Evolutionary conservation across 1,284 basidiomycete genomes (phyloP).

Genomic region (Exobasidium rhododendri): DNA sequence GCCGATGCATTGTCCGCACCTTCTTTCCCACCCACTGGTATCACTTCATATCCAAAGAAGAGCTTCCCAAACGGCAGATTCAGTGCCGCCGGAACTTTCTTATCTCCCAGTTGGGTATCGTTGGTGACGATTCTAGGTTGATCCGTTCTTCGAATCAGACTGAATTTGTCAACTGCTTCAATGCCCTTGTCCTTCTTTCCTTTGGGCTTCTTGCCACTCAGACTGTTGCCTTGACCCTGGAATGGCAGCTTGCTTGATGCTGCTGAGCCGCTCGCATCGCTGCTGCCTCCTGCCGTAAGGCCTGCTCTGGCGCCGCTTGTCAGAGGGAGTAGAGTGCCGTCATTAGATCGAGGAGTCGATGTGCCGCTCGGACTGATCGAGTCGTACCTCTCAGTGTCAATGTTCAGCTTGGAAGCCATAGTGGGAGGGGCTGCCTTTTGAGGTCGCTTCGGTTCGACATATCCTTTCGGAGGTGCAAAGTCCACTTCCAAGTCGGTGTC

Average conservation of each 20-base stretch:
- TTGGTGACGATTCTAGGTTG: conserved; percentile 81
- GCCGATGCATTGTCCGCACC: conserved; percentile 3
- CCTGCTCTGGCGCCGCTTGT: neutral
- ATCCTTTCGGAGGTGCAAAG: conserved; percentile 64
- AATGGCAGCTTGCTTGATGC: conserved; percentile 23
- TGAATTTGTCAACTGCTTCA: conserved; percentile 44
- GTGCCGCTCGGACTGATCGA: conserved; percentile 52
- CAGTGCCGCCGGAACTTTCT: conserved; percentile 81
- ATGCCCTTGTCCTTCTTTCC: conserved; percentile 49
- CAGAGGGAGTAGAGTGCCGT: conserved; percentile 5
- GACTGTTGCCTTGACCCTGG: conserved; percentile 43
- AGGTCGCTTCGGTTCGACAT: conserved; percentile 83
- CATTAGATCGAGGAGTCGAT: conserved; percentile 44
- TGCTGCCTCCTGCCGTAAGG: conserved; percentile 20
- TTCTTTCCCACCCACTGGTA: conserved; percentile 38
- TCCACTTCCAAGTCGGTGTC: conserved; percentile 91
- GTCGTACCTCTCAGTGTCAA: conserved; percentile 62
- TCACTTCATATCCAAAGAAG: conserved; percentile 53
- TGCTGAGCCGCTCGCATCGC: conserved; percentile 21
- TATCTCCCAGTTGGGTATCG: conserved; percentile 68
- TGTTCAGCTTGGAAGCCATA: conserved; percentile 96
- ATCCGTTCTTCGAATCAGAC: conserved; percentile 49
- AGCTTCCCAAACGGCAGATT: conserved; percentile 75
- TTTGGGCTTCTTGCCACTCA: conserved; percentile 53
- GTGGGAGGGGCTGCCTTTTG: conserved; percentile 74